Base-by-base conservation (phyloP, 1,139 yeast species). In the Nadsonia commutata region DNA sequence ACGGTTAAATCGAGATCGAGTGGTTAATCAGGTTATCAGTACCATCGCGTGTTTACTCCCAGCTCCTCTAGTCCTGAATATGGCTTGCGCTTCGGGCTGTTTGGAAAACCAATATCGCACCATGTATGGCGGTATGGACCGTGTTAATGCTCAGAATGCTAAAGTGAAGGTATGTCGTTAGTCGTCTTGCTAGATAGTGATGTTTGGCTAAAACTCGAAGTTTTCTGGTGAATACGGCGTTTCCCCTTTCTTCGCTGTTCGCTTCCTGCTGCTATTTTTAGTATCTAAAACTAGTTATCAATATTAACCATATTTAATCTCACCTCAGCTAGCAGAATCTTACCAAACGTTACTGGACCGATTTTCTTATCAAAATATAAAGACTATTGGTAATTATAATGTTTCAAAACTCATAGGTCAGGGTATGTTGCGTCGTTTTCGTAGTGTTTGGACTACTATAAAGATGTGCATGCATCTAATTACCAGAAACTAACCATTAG, bases 361-460 rank as follows among this genome's bases (percentile, higher is more conserved):
- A 16, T 42, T 42, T 38, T 33, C 39, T 17, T 40, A 40, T 36
- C 60, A 71, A 39, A 72, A 74, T 47, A 72, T 77, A 45, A 66
- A 66, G 41, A 80, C 76, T 46, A 77, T 88, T 16, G 96, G 96
- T 0, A 82, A 80, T 59, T 88, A 88, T 56, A 67, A 70, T 45
- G 75, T 88, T 11, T 57, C 76, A 9, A 68, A 76, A 48, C 84
- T 78, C 48, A 78, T 88, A 18, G 96, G 95, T 2, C 86, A 83
- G 55, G 95, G 65, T 47, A 43, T 20, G 49, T 18, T 7, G n/a
- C n/a, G 20, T 16, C 27, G 13, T 31, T 27, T 21, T n/a, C n/a
- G n/a, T n/a, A n/a, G n/a, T n/a, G n/a, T n/a, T n/a, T n/a, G n/a
- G n/a, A n/a, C n/a, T n/a, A n/a, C n/a, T n/a, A n/a, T n/a, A n/a